Evolutionary conservation across 306 rosid species (phyloP), one percentile per base, ranked within the genome.

Genomic region (Lagenaria siceraria): DNA sequence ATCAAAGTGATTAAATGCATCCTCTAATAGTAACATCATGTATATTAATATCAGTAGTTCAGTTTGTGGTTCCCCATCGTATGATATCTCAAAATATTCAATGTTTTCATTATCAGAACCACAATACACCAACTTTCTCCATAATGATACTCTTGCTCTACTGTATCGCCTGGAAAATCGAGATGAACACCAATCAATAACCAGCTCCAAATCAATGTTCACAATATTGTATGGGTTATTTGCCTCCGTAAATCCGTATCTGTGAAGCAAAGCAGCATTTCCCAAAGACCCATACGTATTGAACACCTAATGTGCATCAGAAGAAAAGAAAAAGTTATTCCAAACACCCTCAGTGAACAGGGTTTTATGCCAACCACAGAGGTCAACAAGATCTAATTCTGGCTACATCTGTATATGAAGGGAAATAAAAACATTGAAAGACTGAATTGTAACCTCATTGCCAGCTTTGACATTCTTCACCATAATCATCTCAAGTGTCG

Each of bases 181-280:
- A 61, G 89, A 83, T 4, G 88, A 84, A 80, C 92, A 81, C 96
- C 95, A 94, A 40, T 87, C 83, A 75, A 81, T 84, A 29, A 94
- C 90, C 53, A 92, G 85, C 53, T 90, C 92, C 85, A 94, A 78
- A 79, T 92, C 96, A 43, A 92, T 87, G 88, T 94, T 94, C 52
- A 92, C 93, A 53, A 94, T 92, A 82, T 92, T 92, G 49, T 82
- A 90, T 15, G 85, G 63, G 74, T 94, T 94, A 78, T 92, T 82
- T 59, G 87, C 88, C 87, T 92, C 98, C 4, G 97, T 90, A 80
- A 94, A 94, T 76, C 97, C 97, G 24, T 92, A 94, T 83, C 98
- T 87, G 78, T 94, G 95, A 79, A 94, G 97, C 85, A 94, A 84
- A 60, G 96, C 98, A 68, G 97, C 98, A 78, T 94, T 94, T 24